Evolutionary conservation across 1,284 basidiomycete species (phyloP).

Genomic region (Rugosomyces carneus): DNA sequence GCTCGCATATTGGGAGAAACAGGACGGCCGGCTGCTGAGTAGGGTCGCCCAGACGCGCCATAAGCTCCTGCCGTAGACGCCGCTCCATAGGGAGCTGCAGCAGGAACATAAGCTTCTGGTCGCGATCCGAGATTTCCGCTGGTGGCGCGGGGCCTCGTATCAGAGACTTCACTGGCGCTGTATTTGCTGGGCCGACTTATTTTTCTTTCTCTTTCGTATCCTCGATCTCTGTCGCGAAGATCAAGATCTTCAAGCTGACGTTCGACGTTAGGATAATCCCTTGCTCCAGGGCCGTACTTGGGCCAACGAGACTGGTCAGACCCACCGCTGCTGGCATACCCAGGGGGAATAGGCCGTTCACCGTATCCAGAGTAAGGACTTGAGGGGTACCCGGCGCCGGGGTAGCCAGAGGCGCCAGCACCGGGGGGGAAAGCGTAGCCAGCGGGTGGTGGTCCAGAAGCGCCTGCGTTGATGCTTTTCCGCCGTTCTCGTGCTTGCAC

Average conservation of each 20-base stretch:
- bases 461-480: constrained; percentile 36
- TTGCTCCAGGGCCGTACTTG: constrained; percentile 13
- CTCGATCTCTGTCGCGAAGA: constrained; percentile 25
- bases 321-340: constrained; percentile 14
- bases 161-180: constrained; percentile 24
- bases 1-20: constrained; percentile 19
- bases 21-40: constrained; percentile 11
- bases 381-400: constrained; percentile 18
- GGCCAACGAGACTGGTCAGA: constrained; percentile 13
- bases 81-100: constrained; percentile 21
- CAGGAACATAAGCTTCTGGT: constrained; percentile 15
- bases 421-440: constrained; percentile 27
- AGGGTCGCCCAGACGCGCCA: constrained; percentile 19
- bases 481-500: constrained; percentile 36
- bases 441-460: constrained; percentile 15
- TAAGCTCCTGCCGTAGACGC: constrained; percentile 16
- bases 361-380: constrained; percentile 17
- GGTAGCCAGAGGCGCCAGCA: constrained; percentile 18
- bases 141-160: constrained; percentile 26
- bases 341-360: constrained; percentile 14
- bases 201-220: constrained; percentile 25
- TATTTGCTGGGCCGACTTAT: constrained; percentile 28
- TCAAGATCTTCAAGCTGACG: constrained; percentile 35
- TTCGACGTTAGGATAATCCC: constrained; percentile 24
- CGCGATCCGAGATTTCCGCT: constrained; percentile 28